Evolutionary conservation across 257 asterid genomes (phyloP).

Genomic region (Nicotiana otophora): DNA sequence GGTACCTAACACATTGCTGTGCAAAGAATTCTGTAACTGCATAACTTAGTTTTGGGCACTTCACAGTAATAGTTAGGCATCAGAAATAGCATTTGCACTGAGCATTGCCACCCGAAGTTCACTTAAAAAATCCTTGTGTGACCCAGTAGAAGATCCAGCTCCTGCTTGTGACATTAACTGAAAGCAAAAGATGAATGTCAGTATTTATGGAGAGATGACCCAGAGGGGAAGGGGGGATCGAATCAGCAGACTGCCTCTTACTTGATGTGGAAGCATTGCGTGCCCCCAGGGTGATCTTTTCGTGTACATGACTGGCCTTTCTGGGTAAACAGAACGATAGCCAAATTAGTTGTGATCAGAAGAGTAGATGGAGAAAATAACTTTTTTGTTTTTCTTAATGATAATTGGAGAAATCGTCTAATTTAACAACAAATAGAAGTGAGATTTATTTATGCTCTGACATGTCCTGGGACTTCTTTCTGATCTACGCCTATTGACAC

Average conservation of each 20-base stretch:
- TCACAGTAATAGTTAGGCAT: constrained; percentile 23
- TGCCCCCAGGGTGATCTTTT: constrained; percentile 67
- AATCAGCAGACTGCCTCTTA: constrained; percentile 12
- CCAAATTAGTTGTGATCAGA: background rate
- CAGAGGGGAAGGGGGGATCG: background rate
- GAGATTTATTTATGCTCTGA: background rate
- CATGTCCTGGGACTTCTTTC: background rate
- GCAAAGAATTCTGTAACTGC: background rate
- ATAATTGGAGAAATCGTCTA: background rate
- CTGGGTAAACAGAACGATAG: constrained; percentile 36
- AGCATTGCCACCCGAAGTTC: constrained; percentile 69
- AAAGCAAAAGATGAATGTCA: constrained; percentile 13
- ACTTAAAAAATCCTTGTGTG: constrained; percentile 67
- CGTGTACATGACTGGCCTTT: constrained; percentile 69
- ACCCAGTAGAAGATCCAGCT: constrained; percentile 38
- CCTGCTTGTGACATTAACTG: constrained; percentile 50
- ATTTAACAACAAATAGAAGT: background rate
- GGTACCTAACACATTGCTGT: background rate
- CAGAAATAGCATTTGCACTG: constrained; percentile 39
- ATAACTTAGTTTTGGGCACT: constrained; percentile 13
- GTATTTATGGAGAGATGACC: background rate
- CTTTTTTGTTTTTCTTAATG: background rate
- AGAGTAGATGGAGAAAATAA: background rate
- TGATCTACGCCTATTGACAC: background rate
- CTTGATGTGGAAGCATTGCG: constrained; percentile 73